A percentile compares a stretch with the other conserved stretches of the same genome.
These are phyloP conservation scores for Thermomucor indicae-seudaticae DNA, from an alignment of 371 early-diverging fungal genomes.

Conservation along the genomic window DNA sequence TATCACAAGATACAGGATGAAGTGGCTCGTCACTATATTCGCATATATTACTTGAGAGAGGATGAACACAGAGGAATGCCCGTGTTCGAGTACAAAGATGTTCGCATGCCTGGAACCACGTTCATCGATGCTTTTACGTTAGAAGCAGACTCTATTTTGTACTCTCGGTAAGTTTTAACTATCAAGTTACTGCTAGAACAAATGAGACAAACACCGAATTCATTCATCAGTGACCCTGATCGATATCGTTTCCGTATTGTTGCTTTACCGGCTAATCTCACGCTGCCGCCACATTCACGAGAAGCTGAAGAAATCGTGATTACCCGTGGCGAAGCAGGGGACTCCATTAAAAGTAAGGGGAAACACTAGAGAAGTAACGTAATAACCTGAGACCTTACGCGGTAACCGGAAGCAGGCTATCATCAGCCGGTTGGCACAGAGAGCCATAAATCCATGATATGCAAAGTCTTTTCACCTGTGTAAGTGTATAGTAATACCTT, in stretches of 20 bases:
- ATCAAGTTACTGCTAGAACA: neutral
- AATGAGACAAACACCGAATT: neutral
- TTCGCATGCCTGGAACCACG: slow-evolving; percentile 32
- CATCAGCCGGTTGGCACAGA: too few species aligned
- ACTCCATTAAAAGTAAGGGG: slow-evolving; percentile 20
- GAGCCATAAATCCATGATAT: too few species aligned
- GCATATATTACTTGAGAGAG: slow-evolving; percentile 28
- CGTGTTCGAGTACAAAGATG: slow-evolving; percentile 33
- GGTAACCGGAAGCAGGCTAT: neutral
- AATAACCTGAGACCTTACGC: neutral
- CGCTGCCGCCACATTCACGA: slow-evolving; percentile 17
- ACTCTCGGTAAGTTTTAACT: slow-evolving; percentile 25
- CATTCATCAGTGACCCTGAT: slow-evolving; percentile 38
- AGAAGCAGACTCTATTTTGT: slow-evolving; percentile 25
- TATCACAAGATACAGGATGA: slow-evolving; percentile 36
- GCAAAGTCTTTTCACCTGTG: slow-evolving; percentile 1
- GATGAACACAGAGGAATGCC: neutral
- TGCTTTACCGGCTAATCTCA: slow-evolving; percentile 21
- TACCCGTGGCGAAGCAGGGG: slow-evolving; percentile 15
- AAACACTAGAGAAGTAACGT: neutral
- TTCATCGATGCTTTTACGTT: slow-evolving; percentile 32
- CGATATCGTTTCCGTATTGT: slow-evolving; percentile 27
- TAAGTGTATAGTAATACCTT: neutral
- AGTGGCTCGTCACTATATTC: slow-evolving; percentile 22
- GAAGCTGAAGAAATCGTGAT: slow-evolving; percentile 7